A percentile compares a stretch with the other conserved stretches of the same genome.
Evolutionary conservation across 345 rosid genomes (phyloP).

Genomic region (Hibiscus trionum): DNA sequence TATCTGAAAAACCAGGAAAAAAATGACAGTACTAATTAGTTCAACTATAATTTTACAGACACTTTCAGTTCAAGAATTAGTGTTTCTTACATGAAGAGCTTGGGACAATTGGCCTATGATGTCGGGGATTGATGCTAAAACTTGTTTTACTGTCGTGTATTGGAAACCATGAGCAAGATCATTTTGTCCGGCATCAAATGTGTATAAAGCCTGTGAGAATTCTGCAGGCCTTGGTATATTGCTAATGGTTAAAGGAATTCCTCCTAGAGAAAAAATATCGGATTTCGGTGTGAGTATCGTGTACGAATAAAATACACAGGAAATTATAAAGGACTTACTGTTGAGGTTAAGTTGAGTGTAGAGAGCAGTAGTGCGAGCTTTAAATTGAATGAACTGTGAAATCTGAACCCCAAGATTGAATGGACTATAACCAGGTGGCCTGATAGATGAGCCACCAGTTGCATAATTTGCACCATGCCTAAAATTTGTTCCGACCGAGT

Average conservation of each 20-base stretch:
- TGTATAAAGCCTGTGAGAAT: slow-evolving; percentile 60
- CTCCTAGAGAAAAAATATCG: slow-evolving; percentile 9
- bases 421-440: slow-evolving; percentile 49
- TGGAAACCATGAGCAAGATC: slow-evolving; percentile 53
- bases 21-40: neutral
- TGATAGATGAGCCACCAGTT: slow-evolving; percentile 62
- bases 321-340: slow-evolving; percentile 15
- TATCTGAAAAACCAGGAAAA: slow-evolving; percentile 28
- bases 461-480: slow-evolving; percentile 73
- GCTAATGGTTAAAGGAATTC: slow-evolving; percentile 17
- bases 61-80: neutral
- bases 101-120: slow-evolving; percentile 36
- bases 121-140: slow-evolving; percentile 45
- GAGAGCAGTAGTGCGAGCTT: slow-evolving; percentile 37
- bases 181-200: slow-evolving; percentile 68
- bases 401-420: slow-evolving; percentile 62
- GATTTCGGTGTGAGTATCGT: no score
- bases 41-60: neutral
- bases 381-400: slow-evolving; percentile 48
- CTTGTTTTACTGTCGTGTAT: slow-evolving; percentile 31
- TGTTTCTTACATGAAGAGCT: slow-evolving; percentile 40
- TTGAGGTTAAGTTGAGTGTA: slow-evolving; percentile 25
- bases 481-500: slow-evolving; percentile 54
- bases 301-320: neutral
- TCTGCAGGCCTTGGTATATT: slow-evolving; percentile 58